These are phyloP conservation scores for Metschnikowia kofuensis DNA, from an alignment of 805 yeast species.

Conservation along the genomic window DNA sequence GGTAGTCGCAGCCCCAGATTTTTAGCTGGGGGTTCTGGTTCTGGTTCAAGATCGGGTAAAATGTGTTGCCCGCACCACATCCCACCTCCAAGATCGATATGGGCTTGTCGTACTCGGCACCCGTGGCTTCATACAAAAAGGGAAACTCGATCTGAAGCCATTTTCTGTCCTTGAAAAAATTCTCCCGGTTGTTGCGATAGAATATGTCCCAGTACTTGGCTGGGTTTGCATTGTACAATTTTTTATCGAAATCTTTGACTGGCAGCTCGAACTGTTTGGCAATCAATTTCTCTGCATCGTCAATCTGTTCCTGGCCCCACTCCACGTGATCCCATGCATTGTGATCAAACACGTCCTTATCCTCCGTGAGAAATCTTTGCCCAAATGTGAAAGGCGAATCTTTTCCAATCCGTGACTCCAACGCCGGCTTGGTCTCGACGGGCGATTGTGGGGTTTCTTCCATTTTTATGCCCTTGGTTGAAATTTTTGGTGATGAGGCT, in stretches of 20 bases:
- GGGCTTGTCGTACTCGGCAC: slow-evolving; percentile 62
- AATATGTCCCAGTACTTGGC: slow-evolving; percentile 95
- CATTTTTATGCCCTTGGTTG: background rate
- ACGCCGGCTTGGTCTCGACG: slow-evolving; percentile 39
- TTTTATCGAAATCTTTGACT: slow-evolving; percentile 83
- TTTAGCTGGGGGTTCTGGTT: slow-evolving; percentile 75
- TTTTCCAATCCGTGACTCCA: slow-evolving; percentile 63
- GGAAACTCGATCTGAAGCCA: slow-evolving; percentile 98
- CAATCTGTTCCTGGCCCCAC: slow-evolving; percentile 89
- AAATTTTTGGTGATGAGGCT: slow-evolving; percentile 7
- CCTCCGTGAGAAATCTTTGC: slow-evolving; percentile 68
- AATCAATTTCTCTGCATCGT: slow-evolving; percentile 72
- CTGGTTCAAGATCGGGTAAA: slow-evolving; percentile 82
- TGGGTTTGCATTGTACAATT: slow-evolving; percentile 76
- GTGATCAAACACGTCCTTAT: slow-evolving; percentile 82
- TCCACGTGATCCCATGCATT: slow-evolving; percentile 98
- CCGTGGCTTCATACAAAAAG: slow-evolving; percentile 69
- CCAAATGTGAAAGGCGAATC: slow-evolving; percentile 93
- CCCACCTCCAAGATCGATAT: slow-evolving; percentile 85
- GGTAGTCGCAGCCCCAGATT: slow-evolving; percentile 85
- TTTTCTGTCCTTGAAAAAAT: slow-evolving; percentile 93
- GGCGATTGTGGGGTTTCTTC: background rate
- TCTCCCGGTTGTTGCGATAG: slow-evolving; percentile 84
- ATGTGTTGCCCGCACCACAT: slow-evolving; percentile 97
- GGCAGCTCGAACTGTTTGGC: slow-evolving; percentile 74